phyloP scores from a whole-genome alignment of 805 yeast species.

The Metschnikowia corniflorae region DNA sequence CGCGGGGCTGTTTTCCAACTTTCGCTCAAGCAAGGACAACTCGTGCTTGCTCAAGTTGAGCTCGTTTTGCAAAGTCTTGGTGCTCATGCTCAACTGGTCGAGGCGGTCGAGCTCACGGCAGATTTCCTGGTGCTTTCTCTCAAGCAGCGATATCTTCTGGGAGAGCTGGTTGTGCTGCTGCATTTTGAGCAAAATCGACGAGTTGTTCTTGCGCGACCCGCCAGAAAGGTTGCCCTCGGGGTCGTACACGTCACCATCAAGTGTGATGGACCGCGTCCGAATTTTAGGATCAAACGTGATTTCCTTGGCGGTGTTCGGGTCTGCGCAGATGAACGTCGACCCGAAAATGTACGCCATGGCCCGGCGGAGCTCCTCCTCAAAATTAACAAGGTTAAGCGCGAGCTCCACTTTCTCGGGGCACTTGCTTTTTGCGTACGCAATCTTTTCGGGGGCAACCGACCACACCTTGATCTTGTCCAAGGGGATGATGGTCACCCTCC shows the following conservation, averaged over 20 bases:
- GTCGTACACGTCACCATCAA: slow-evolving; percentile 92
- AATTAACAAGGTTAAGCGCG: slow-evolving; percentile 80
- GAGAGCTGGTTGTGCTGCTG: slow-evolving; percentile 57
- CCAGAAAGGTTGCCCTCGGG: slow-evolving; percentile 96
- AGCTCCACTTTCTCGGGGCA: slow-evolving; percentile 85
- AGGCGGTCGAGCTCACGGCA: slow-evolving; percentile 40
- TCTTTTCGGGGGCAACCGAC: slow-evolving; percentile 47
- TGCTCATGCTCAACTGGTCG: slow-evolving; percentile 43
- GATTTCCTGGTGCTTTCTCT: slow-evolving; percentile 40
- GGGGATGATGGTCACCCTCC: slow-evolving; percentile 89
- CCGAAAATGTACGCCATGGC: slow-evolving; percentile 96
- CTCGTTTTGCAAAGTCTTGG: slow-evolving; percentile 56
- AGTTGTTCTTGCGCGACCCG: slow-evolving; percentile 69
- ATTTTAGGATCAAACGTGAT: slow-evolving; percentile 86
- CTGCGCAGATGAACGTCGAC: slow-evolving; percentile 78
- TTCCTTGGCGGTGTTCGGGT: slow-evolving; percentile 81
- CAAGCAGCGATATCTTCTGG: slow-evolving; percentile 37
- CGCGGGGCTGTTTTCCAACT: slow-evolving; percentile 53
- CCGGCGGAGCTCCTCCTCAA: slow-evolving; percentile 59
- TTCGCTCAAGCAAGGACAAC: slow-evolving; percentile 51
- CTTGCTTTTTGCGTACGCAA: slow-evolving; percentile 64
- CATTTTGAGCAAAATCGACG: slow-evolving; percentile 59
- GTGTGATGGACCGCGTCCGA: slow-evolving; percentile 76
- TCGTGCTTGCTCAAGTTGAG: slow-evolving; percentile 58
- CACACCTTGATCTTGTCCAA: slow-evolving; percentile 76